A percentile compares a stretch with the other conserved stretches of the same genome.
These are phyloP conservation scores for Rostrohypoxylon terebratum DNA, from an alignment of 495 filamentous ascomycete species.

Conservation along the genomic window DNA sequence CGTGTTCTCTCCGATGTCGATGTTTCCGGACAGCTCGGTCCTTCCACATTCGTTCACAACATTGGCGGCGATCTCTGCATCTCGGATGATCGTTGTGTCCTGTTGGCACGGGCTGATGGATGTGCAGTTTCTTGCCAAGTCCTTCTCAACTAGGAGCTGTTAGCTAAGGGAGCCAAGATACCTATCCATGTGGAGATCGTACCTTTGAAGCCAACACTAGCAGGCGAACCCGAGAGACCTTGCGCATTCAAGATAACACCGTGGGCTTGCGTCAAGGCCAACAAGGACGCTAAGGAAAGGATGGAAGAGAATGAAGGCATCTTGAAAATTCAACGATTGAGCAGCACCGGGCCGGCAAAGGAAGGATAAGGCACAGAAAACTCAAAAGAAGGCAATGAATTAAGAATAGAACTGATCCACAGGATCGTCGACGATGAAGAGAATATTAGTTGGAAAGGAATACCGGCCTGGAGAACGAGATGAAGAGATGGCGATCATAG, in stretches of 20 bases:
- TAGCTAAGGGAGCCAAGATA: not conserved
- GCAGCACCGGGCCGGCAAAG: slow-evolving; percentile 44
- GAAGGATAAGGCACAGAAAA: slow-evolving; percentile 49
- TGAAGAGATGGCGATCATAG: slow-evolving; percentile 32
- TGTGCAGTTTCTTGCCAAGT: slow-evolving; percentile 62
- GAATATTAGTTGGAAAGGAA: slow-evolving; percentile 49
- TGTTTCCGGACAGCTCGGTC: slow-evolving; percentile 64
- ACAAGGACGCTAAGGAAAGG: slow-evolving; percentile 52
- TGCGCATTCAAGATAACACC: slow-evolving; percentile 59
- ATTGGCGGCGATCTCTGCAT: slow-evolving; percentile 60
- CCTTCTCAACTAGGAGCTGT: slow-evolving; percentile 48
- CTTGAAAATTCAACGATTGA: slow-evolving; percentile 40
- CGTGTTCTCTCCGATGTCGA: slow-evolving; percentile 66
- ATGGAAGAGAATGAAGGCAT: slow-evolving; percentile 49
- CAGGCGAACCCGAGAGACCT: slow-evolving; percentile 53
- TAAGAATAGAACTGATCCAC: slow-evolving; percentile 51
- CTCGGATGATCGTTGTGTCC: slow-evolving; percentile 65
- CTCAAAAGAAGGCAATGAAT: slow-evolving; percentile 49
- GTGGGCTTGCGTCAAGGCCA: slow-evolving; percentile 54
- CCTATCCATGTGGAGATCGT: not conserved
- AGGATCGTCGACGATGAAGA: slow-evolving; percentile 51
- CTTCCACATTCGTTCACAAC: slow-evolving; percentile 63
- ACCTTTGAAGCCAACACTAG: slow-evolving; percentile 59
- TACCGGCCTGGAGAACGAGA: slow-evolving; percentile 48
- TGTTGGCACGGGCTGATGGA: slow-evolving; percentile 65